These are phyloP conservation scores for Athelia sp. DNA, from an alignment of 1,284 basidiomycete species.

Conservation along the genomic window DNA sequence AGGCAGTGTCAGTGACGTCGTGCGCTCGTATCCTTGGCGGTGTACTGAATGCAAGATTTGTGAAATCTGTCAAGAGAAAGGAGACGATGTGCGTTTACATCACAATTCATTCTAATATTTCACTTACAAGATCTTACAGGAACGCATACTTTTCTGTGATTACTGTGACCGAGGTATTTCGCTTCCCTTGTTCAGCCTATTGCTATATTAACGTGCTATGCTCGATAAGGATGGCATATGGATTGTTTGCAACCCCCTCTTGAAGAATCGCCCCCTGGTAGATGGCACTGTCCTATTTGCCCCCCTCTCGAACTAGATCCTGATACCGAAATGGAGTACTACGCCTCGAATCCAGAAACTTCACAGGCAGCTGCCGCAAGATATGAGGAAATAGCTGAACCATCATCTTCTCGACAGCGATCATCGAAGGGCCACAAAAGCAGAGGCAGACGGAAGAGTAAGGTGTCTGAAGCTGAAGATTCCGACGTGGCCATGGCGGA, in stretches of 20 bases:
- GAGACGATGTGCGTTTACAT: slow-evolving; percentile 76
- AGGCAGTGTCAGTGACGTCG: slow-evolving; percentile 42
- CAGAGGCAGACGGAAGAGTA: slow-evolving; percentile 26
- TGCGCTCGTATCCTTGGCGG: slow-evolving; percentile 77
- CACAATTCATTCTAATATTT: slow-evolving; percentile 11
- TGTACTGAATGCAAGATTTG: slow-evolving; percentile 95
- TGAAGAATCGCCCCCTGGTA: slow-evolving; percentile 65
- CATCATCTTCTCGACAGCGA: slow-evolving; percentile 43
- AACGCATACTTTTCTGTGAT: slow-evolving; percentile 88
- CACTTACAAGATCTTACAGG: slow-evolving; percentile 42
- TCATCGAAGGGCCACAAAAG: slow-evolving; percentile 12
- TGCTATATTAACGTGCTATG: slow-evolving; percentile 19
- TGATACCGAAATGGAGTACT: slow-evolving; percentile 3
- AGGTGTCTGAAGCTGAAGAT: slow-evolving; percentile 56
- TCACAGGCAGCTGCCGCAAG: background rate
- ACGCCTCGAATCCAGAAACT: background rate
- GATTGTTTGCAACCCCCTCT: slow-evolving; percentile 80
- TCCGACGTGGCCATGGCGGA: slow-evolving; percentile 38
- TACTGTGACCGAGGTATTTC: slow-evolving; percentile 81
- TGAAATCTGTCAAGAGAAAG: slow-evolving; percentile 82
- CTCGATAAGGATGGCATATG: slow-evolving; percentile 76
- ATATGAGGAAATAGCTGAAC: slow-evolving; percentile 36
- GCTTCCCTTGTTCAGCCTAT: slow-evolving; percentile 7
- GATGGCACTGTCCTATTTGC: slow-evolving; percentile 72
- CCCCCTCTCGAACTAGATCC: slow-evolving; percentile 21